These are phyloP conservation scores for Actinomortierella ambigua DNA, from an alignment of 371 early-diverging fungal genomes.

Conservation along the genomic window DNA sequence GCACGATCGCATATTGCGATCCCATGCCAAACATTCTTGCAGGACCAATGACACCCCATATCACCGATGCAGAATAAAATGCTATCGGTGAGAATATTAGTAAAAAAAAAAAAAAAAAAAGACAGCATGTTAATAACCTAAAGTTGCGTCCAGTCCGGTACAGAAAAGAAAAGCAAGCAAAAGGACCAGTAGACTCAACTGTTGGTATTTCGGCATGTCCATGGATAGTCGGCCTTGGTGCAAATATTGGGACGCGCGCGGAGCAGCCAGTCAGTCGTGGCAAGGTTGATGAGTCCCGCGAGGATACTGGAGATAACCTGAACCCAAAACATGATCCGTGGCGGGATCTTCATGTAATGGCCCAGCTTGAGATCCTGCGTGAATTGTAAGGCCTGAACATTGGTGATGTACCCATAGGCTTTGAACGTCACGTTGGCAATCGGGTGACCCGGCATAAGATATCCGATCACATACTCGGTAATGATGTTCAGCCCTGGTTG, in stretches of 20 bases:
- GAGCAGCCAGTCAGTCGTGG: slow-evolving; percentile 51
- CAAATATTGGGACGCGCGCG: slow-evolving; percentile 43
- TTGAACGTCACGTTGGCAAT: slow-evolving; percentile 52
- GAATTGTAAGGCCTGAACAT: slow-evolving; percentile 49
- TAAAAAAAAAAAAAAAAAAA: neutral
- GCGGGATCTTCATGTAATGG: slow-evolving; percentile 66
- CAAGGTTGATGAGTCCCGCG: slow-evolving; percentile 35
- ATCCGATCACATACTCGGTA: slow-evolving; percentile 65
- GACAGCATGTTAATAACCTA: too few relatives aligned
- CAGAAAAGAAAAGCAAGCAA: too few relatives aligned
- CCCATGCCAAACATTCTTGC: slow-evolving; percentile 64
- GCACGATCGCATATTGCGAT: slow-evolving; percentile 57
- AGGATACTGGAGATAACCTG: slow-evolving; percentile 58
- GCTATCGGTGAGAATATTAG: slow-evolving; percentile 4
- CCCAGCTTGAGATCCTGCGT: slow-evolving; percentile 53
- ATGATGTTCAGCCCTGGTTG: slow-evolving; percentile 73
- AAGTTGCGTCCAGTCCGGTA: too few relatives aligned
- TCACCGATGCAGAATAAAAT: slow-evolving; percentile 47
- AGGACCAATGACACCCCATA: slow-evolving; percentile 80
- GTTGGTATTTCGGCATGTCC: slow-evolving; percentile 25
- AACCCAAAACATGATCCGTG: slow-evolving; percentile 52
- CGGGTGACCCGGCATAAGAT: slow-evolving; percentile 57
- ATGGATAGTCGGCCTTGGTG: slow-evolving; percentile 37
- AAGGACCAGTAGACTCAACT: too few relatives aligned
- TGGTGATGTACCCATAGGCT: slow-evolving; percentile 54